Conservation (phyloP, 371 early-diverging fungal genomes). For the Mucor velutinosus region DNA sequence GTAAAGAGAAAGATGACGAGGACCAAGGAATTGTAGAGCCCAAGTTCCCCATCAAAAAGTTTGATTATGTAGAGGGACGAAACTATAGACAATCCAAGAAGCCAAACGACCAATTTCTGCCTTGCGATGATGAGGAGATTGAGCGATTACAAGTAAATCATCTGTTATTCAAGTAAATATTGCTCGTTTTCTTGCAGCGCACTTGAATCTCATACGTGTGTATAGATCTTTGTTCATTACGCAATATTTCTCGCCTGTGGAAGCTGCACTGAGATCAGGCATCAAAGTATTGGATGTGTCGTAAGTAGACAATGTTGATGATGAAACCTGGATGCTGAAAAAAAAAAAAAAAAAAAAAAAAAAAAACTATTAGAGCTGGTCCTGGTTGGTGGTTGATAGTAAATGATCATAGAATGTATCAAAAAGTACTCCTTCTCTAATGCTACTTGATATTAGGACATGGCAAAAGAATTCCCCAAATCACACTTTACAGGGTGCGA, state of each 20-base stretch:
- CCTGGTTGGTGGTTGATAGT: conserved; percentile 43
- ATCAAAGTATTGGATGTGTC: conserved; percentile 29
- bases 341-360: not conserved
- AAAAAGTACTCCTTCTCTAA: not conserved
- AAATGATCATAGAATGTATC: not conserved
- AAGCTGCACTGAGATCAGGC: conserved; percentile 22
- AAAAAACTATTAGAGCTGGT: conserved; percentile 22
- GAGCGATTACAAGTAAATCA: conserved; percentile 44
- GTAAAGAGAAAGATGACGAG: not conserved
- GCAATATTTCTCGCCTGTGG: conserved; percentile 27
- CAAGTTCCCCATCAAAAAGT: conserved; percentile 34
- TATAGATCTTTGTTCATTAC: conserved; percentile 17
- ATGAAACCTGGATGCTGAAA: not conserved
- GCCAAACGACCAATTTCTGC: conserved; percentile 31
- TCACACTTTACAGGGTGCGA: conserved; percentile 47
- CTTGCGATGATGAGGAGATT: conserved; percentile 51
- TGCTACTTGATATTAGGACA: conserved; percentile 23
- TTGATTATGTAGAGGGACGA: conserved; percentile 40
- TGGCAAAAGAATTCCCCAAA: conserved; percentile 40
- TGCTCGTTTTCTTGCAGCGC: not conserved
- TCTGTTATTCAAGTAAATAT: conserved; percentile 32
- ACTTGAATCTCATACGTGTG: not conserved
- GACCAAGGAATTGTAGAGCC: conserved; percentile 21
- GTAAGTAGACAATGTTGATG: conserved; percentile 17
- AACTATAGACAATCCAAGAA: conserved; percentile 25